phyloP scores from a whole-genome alignment of 2,329 filamentous ascomycete genomes.

The Talaromyces sp. region DNA sequence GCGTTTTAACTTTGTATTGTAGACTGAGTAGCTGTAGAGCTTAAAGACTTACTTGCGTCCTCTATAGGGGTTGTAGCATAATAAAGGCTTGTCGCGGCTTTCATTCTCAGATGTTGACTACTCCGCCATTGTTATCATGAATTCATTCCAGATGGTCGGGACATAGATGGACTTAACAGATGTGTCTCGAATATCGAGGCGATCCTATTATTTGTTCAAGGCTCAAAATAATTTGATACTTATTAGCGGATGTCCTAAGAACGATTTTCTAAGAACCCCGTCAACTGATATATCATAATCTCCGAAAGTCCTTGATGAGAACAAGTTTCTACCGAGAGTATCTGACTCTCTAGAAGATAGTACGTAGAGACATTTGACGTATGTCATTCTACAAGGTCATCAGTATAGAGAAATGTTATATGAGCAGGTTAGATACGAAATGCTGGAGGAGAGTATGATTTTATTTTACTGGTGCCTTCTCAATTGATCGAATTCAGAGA shows the following conservation, averaged over 20 bases:
- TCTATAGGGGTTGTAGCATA: constrained; percentile 4
- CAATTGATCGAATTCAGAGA: background rate
- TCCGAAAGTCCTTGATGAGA: background rate
- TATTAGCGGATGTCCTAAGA: no score
- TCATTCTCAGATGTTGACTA: background rate
- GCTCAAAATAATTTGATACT: no score
- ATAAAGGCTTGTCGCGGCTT: constrained; percentile 4
- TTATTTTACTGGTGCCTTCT: background rate
- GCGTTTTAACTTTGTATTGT: background rate
- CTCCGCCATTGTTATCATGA: background rate
- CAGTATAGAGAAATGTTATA: background rate
- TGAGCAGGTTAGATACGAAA: background rate
- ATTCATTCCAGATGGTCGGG: no score
- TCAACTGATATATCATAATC: no score
- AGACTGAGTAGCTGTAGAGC: background rate
- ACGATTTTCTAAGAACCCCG: no score
- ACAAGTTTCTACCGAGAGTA: background rate
- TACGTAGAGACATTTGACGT: background rate
- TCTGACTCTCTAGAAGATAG: background rate
- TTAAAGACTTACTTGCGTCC: background rate
- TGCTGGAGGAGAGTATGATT: no score
- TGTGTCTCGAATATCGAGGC: no score
- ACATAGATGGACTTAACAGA: no score
- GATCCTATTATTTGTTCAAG: no score
- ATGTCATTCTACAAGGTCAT: background rate